Evolutionary conservation across 495 filamentous ascomycete species (phyloP), one percentile per base, ranked within the genome.

Genomic region (Ascobolus immersus): DNA sequence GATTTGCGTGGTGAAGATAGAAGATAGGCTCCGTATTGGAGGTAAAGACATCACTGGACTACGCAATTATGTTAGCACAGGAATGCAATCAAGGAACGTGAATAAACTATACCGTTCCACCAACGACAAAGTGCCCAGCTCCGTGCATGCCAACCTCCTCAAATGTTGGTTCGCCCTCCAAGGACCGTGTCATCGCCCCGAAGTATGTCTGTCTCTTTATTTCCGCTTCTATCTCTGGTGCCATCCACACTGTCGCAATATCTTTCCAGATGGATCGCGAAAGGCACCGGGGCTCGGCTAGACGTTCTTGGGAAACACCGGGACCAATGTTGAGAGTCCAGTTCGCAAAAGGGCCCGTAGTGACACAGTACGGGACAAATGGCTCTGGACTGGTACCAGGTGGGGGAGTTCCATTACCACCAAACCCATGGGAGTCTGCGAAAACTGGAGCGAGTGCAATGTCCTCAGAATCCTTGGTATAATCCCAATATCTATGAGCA

Each of bases 71-170:
- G n/a, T n/a, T n/a, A n/a, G n/a, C n/a, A n/a, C n/a, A n/a, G n/a
- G n/a, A n/a, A n/a, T n/a, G n/a, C n/a, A n/a, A n/a, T n/a, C n/a
- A n/a, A n/a, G n/a, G n/a, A n/a, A n/a, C n/a, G n/a, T n/a, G n/a
- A n/a, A n/a, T n/a, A n/a, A n/a, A n/a, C n/a, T n/a, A n/a, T n/a
- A n/a, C n/a, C n/a, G 22, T 7, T 21, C 52, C 46, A 37, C 61
- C 72, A 34, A 73, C 64, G 4, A 59, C 55, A 44, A 63, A 69
- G 42, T 79, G 73, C 7, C 69, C 71, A 8, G 56, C 67, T 6
- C 61, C 62, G 44, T 71, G 73, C 5, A 72, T 58, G 5, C 69
- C 67, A 26, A 69, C 50, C 33, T 51, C 45, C 19, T 55, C 49
- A 19, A 52, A 52, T 13, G 51, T 49, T 21, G 64, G 61, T 12